Evolutionary conservation across 441 rosid species (phyloP), one percentile per base, ranked within the genome.

Genomic region (Viola pubescens): DNA sequence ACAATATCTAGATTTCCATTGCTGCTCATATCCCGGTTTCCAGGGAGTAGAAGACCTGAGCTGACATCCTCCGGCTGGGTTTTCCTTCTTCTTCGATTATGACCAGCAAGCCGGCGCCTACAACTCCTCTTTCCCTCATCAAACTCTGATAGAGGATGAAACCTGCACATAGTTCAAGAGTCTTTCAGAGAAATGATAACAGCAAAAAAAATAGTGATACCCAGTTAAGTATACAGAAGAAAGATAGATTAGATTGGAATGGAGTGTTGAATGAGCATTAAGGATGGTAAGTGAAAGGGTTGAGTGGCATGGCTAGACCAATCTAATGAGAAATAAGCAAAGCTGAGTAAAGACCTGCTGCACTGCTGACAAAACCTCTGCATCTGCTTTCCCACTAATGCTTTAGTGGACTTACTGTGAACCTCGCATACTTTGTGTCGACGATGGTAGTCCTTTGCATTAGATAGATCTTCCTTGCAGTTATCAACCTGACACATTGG

Each of bases 281-380:
- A 26, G 34, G 34, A 26, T 26, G 34, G 34, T 9, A 52, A 9
- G 39, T 9, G 38, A 50, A 26, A 38, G 11, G 38, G 38, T 19
- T 19, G 50, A 11, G 34, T 6, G n/a, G 11, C 55, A 8, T 34
- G 9, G 11, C 40, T 34, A 0, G 14, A 5, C 12, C 34, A 39
- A n/a, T 3, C 12, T 43, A 52, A 10, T 0, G 16, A n/a, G 16
- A 39, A 43, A 2, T 6, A 16, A 6, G 49, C 9, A 7, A 2
- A 40, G 9, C 26, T 37, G 58, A 64, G 50, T 13, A 47, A 52
- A 12, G 44, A 90, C 97, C 97, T 87, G 91, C 97, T 90, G 62
- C 97, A 90, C 87, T 90, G 97, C 71, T 90, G 97, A 71, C 97
- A 90, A 48, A 90, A 90, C 80, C 97, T 81, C 78, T 90, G 97